Conservation (phyloP, 2,329 filamentous ascomycete genomes). For the Calycina herbarum region DNA sequence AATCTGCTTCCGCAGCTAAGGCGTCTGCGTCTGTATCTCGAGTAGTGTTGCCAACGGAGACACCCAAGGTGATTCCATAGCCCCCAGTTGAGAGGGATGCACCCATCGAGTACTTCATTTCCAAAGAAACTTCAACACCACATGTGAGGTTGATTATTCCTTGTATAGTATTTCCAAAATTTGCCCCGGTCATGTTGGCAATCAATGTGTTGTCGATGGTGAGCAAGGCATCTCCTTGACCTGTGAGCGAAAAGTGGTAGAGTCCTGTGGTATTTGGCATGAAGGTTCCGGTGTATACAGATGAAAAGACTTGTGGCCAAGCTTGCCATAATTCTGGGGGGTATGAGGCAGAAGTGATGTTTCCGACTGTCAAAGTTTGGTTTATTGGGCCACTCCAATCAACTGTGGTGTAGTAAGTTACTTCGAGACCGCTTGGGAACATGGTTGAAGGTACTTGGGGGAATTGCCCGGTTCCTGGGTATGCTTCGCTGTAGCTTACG, state of each 20-base stretch:
- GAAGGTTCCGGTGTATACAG: background rate
- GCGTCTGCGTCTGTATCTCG: background rate
- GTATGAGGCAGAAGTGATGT: background rate
- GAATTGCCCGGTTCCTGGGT: background rate
- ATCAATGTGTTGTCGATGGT: background rate
- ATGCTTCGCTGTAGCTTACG: background rate
- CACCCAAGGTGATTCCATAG: background rate
- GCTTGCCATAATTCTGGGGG: background rate
- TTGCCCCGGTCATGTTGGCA: background rate
- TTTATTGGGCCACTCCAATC: background rate
- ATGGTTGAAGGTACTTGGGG: background rate
- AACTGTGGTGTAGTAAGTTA: background rate
- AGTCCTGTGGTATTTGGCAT: background rate
- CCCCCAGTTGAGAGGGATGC: background rate
- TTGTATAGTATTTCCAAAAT: background rate
- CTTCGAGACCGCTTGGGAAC: background rate
- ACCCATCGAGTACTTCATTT: background rate
- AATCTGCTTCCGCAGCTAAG: constrained; percentile 11
- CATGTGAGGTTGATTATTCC: background rate
- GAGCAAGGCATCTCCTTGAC: background rate
- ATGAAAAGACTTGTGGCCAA: background rate
- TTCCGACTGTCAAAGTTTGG: background rate
- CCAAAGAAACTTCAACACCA: background rate
- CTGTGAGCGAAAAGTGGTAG: background rate
- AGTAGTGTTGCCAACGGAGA: background rate